Evolutionary conservation across 1,284 basidiomycete species (phyloP), one percentile per base, ranked within the genome.

Genomic region (Cryptococcus sp.): DNA sequence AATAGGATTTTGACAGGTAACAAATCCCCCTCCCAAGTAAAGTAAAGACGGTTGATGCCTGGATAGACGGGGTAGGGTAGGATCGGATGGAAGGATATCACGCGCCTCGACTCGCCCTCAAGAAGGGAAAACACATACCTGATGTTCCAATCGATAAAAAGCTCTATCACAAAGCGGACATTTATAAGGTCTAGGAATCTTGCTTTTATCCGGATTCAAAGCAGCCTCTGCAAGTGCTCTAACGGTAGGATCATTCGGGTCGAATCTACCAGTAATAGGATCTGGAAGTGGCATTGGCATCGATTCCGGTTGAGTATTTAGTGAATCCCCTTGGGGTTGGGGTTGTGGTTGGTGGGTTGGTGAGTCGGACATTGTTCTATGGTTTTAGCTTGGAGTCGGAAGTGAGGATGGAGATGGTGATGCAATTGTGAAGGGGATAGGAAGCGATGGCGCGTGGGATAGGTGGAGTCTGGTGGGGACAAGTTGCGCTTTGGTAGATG

Each of bases 121-220:
- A 4, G 28, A 28, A 23, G 13, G 32, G 24, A 18, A 32, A 50
- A 49, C 46, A n/a, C 82, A 57, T 63, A 88, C 91, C 83, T 91
- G 90, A 74, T 96, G 91, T 74, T 94, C 91, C 19, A 94, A 81
- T 53, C 91, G 80, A 71, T 88, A 91, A 75, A 94, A 94, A 0
- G 90, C 89, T 19, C 89, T 80, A 46, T 88, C 88, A 68, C 91
- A 94, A n/a, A 88, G 79, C 0, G 91, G 91, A 73, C 91, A 97
- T 70, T 94, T 96, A 83, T 96, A 97, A 0, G 92, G 92, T 50
- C 91, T 80, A 1, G 88, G 81, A 28, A 78, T 79, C 62, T 78
- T 78, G 64, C 69, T 74, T 70, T 78, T 78, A 63, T 78, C 77
- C 68, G 75, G 73, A 49, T 73, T 74, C 49, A 77, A 60, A 5